A percentile compares a stretch with the other conserved stretches of the same genome.
phyloP scores from a whole-genome alignment of 345 rosid genomes.

The Gossypium thurberi region DNA sequence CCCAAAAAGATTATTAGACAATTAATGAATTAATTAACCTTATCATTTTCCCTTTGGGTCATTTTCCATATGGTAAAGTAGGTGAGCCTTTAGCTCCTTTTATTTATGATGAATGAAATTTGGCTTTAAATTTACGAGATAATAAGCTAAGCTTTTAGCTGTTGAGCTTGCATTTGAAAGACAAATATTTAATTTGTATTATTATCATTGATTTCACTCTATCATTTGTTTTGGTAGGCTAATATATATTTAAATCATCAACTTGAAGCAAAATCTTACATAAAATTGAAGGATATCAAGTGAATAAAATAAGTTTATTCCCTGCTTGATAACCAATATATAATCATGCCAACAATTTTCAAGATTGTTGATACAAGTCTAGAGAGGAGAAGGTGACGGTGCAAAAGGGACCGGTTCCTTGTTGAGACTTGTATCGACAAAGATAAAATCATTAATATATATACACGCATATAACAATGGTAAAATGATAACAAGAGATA shows the following conservation, averaged over 20 bases:
- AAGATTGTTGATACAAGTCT: too few relatives aligned
- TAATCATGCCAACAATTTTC: too few relatives aligned
- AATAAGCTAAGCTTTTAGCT: slow-evolving; percentile 6
- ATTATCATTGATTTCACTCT: background rate
- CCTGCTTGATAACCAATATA: too few relatives aligned
- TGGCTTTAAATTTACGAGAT: slow-evolving; percentile 19
- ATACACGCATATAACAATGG: too few relatives aligned
- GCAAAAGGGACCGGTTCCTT: too few relatives aligned
- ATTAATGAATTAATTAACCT: slow-evolving; percentile 8
- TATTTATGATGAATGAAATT: slow-evolving; percentile 6
- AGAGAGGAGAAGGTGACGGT: too few relatives aligned
- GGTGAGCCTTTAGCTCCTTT: slow-evolving; percentile 19
- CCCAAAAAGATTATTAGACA: background rate
- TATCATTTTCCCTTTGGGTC: slow-evolving; percentile 17
- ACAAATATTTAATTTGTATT: background rate
- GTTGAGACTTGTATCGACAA: too few relatives aligned
- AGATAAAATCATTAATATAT: too few relatives aligned
- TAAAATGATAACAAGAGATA: too few relatives aligned
- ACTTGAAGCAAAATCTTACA: background rate
- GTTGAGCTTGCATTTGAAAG: background rate
- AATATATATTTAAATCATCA: background rate
- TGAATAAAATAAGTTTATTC: too few relatives aligned
- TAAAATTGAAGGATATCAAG: too few relatives aligned
- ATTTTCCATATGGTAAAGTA: slow-evolving; percentile 15
- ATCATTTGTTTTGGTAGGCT: background rate